Base-by-base conservation (phyloP, 805 yeast species). In the Kurtzmaniella cleridarum region DNA sequence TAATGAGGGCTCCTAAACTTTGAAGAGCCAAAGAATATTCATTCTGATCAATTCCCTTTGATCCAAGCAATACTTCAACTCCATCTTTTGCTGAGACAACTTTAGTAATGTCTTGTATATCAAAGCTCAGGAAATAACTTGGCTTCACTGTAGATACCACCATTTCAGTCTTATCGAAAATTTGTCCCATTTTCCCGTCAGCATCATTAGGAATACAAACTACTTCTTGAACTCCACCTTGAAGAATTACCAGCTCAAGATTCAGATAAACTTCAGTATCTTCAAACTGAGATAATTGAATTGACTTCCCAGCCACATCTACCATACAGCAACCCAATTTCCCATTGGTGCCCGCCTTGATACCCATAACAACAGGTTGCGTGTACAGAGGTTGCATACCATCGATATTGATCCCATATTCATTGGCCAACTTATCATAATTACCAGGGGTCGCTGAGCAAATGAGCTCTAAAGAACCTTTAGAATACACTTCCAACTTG, bases 251-350 rank as follows among this genome's bases (percentile, higher is more conserved):
- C 34, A 95, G 81, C 57, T 93, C 98, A 45, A 91, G 60, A 54
- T 90, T 91, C 1, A 95, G 81, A 50, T 76, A 89, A 8, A 88
- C 70, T 35, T 91, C 98, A 53, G 87, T 89, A 57, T 93, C 99
- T 8, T 75, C 75, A 46, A 91, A 84, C 55, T 90, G 95, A 13
- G 82, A 63, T 36, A 89, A 63, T 15, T 93, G 89, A 26, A 93
- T 69, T 26, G 70, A 68, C 43, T 76, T 75, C 34, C 75, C 69
- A 49, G 79, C 79, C 29, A 87, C 77, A 55, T 93, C 95, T 24
- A 87, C 71, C 51, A 85, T 84, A 37, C 93, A 75, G 17, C 87
- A 76, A 0, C 97, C 98, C 13, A 93, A 72, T 36, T 69, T 73
- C 4, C 56, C 48, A 1, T 62, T 47, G 23, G 69, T 60, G 24